Conservation (phyloP, 106 monocot genomes). For the Vanilla planifolia region DNA sequence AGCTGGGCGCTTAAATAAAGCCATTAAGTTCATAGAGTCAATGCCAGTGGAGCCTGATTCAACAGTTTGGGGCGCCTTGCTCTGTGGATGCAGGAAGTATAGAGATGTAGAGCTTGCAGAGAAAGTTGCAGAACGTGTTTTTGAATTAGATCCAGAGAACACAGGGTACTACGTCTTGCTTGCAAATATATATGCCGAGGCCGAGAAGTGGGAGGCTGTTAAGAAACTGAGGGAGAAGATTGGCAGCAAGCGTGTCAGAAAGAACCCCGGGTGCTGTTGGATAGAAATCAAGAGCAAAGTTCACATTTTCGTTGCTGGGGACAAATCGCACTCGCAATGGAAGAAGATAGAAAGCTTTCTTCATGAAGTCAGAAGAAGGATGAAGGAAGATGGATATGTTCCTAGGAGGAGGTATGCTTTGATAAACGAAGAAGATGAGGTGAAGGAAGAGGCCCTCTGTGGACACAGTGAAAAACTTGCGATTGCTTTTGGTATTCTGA, state of each 20-base stretch:
- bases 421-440: slow-evolving; percentile 30
- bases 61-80: slow-evolving; percentile 63
- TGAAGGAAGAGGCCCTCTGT: slow-evolving; percentile 54
- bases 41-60: slow-evolving; percentile 68
- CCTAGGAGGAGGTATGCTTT: slow-evolving; percentile 35
- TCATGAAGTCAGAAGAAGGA: slow-evolving; percentile 20
- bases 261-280: slow-evolving; percentile 60
- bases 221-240: slow-evolving; percentile 44
- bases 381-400: slow-evolving; percentile 44
- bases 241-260: slow-evolving; percentile 15
- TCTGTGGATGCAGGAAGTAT: slow-evolving; percentile 65
- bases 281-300: slow-evolving; percentile 46
- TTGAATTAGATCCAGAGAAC: slow-evolving; percentile 63
- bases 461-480: slow-evolving; percentile 70
- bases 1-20: slow-evolving; percentile 46
- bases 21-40: slow-evolving; percentile 56
- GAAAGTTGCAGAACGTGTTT: slow-evolving; percentile 61
- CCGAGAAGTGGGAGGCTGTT: slow-evolving; percentile 57
- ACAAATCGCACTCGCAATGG: slow-evolving; percentile 31
- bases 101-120: slow-evolving; percentile 72
- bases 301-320: slow-evolving; percentile 39
- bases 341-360: slow-evolving; percentile 37
- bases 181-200: slow-evolving; percentile 64
- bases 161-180: slow-evolving; percentile 65
- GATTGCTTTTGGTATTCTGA: slow-evolving; percentile 62